Evolutionary conservation across 2,329 filamentous ascomycete genomes (phyloP).

Genomic region (Hypoxylon sp.): DNA sequence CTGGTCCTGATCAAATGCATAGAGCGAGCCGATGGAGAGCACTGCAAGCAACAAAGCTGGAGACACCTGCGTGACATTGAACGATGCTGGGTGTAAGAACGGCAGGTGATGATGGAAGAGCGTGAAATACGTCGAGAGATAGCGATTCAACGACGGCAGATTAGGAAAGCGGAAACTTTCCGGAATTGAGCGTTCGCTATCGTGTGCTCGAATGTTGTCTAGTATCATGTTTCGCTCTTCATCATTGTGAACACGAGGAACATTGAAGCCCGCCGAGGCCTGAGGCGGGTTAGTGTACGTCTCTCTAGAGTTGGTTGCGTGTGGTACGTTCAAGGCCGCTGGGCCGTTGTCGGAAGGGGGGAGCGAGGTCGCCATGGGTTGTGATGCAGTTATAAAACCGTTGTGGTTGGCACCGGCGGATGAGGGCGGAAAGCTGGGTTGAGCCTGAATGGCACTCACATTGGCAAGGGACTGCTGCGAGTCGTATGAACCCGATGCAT

Average conservation of each 20-base stretch:
- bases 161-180: conserved; percentile 91
- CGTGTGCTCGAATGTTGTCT: conserved; percentile 84
- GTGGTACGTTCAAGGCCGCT: conserved; percentile 26
- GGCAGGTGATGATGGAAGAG: conserved; percentile 97
- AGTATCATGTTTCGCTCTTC: conserved; percentile 87
- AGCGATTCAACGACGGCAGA: conserved; percentile 85
- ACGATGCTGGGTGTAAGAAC: conserved; percentile 93
- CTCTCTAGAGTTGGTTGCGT: conserved; percentile 58
- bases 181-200: conserved; percentile 84
- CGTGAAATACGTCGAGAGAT: conserved; percentile 95
- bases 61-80: conserved; percentile 82
- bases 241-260: conserved; percentile 85
- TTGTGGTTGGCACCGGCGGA: conserved; percentile 69
- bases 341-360: conserved; percentile 77
- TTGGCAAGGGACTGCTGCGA: conserved; percentile 73
- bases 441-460: conserved; percentile 67
- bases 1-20: conserved; percentile 96
- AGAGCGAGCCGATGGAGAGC: conserved; percentile 93
- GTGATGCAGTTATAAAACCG: conserved; percentile 73
- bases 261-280: conserved; percentile 74
- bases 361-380: conserved; percentile 79
- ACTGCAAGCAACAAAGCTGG: conserved; percentile 89
- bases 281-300: conserved; percentile 77
- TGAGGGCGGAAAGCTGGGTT: conserved; percentile 74
- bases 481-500: conserved; percentile 74